Conservation (phyloP, 495 filamentous ascomycete species). For the Neurospora sp. region DNA sequence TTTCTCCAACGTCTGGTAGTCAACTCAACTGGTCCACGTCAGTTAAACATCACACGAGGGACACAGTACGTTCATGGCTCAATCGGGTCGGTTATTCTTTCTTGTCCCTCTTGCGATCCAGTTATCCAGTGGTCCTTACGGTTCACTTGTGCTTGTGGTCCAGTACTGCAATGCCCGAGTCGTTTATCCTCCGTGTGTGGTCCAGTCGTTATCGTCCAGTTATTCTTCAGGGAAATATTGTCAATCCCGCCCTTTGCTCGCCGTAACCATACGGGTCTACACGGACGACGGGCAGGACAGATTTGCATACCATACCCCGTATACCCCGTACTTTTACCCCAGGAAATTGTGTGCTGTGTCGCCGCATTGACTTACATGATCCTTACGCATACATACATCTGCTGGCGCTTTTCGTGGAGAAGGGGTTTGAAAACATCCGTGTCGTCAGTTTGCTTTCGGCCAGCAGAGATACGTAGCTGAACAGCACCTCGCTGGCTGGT, state of each 20-base stretch:
- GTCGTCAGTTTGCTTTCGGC: not conserved
- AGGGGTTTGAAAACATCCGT: not conserved
- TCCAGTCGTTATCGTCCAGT: not conserved
- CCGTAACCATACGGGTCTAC: not conserved
- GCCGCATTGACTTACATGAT: not conserved
- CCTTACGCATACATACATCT: not conserved
- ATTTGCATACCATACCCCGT: not conserved
- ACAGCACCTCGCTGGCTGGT: not conserved
- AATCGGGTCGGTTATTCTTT: not conserved
- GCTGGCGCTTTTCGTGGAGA: not conserved
- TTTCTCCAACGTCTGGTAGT: not conserved
- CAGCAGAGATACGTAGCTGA: not conserved
- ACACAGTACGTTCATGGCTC: not conserved
- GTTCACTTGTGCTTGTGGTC: not conserved
- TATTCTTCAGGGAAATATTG: not conserved
- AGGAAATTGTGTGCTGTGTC: not conserved
- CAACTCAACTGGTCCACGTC: not conserved
- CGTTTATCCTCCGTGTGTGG: not conserved
- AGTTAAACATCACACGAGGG: not conserved
- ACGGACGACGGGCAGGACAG: not conserved
- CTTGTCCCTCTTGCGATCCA: not conserved
- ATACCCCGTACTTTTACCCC: not conserved
- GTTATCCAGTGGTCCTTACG: not conserved
- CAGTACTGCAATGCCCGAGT: not conserved
- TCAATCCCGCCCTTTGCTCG: not conserved